Base-by-base conservation (phyloP, 176 grass and related monocot species). In the Phyllostachys edulis region DNA sequence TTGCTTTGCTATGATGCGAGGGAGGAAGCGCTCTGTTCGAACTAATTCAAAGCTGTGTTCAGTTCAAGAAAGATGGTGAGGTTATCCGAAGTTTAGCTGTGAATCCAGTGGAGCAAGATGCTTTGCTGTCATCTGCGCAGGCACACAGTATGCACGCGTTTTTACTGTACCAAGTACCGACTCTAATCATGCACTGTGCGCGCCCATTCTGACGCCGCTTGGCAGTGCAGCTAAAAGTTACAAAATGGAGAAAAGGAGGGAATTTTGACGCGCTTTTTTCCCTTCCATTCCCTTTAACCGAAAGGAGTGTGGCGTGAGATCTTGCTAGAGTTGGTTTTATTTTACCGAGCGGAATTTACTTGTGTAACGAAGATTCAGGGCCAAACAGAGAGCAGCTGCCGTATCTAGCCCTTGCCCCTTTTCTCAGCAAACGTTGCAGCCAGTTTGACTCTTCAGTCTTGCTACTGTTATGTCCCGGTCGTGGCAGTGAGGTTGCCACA, bases 61-160 rank as follows among this genome's bases (percentile, higher is more conserved):
- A 12, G 29, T 54, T 9, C 15, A 44, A 84, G 72, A 47, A 60
- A 78, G 73, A 5, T 55, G 66, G 80, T 46, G 66, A 75, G 45
- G 66, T 55, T 59, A 40, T 68, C 75, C 18, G 23, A 36, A 69
- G 76, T 77, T 79, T 47, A 67, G 76, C 69, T 68, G 76, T 68
- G 73, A 79, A 74, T 49, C 29, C 15, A 64, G 67, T 73, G 80
- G 39, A 9, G 47, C 17, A 23, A 52, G 72, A 80, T 84, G 67
- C 75, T 79, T 73, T 26, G 52, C 14, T 29, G 57, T 84, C 80
- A n/a, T 72, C 73, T 44, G 62, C 23, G 3, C 18, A 73, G 24
- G 75, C 75, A 65, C 38, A 75, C 49, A 18, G 47, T 23, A 7
- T 32, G 65, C 57, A 10, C 67, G 56, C 61, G 13, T 79, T 79